These are phyloP conservation scores for Phaeosphaeria sp. DNA, from an alignment of 2,329 filamentous ascomycete genomes.

Conservation along the genomic window DNA sequence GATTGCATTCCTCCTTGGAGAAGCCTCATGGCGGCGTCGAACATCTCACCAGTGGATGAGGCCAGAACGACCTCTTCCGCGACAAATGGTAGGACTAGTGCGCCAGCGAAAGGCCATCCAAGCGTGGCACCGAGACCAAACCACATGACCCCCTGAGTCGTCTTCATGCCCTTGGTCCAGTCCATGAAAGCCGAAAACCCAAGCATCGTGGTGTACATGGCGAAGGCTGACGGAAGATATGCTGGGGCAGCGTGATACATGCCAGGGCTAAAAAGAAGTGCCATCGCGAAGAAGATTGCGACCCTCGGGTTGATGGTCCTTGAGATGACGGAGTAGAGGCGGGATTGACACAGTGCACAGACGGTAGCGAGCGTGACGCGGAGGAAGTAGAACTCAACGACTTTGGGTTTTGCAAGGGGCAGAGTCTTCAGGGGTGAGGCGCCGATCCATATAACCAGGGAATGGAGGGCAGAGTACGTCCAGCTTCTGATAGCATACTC, in stretches of 20 bases:
- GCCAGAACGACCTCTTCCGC: constrained; percentile 74
- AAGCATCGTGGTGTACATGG: constrained; percentile 92
- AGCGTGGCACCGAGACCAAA: constrained; percentile 85
- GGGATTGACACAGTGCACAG: constrained; percentile 82
- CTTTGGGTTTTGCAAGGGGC: constrained; percentile 49
- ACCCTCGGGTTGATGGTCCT: constrained; percentile 81
- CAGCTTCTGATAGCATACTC: constrained; percentile 95
- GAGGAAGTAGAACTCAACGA: constrained; percentile 83
- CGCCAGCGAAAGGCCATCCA: constrained; percentile 93
- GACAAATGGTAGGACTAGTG: constrained; percentile 80
- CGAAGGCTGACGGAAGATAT: constrained; percentile 91
- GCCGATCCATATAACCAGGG: constrained; percentile 71
- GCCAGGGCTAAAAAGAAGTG: constrained; percentile 80
- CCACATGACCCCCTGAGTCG: constrained; percentile 85
- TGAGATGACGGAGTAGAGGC: constrained; percentile 80
- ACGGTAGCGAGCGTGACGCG: constrained; percentile 75
- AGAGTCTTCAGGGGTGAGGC: constrained; percentile 57
- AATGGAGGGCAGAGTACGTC: constrained; percentile 86
- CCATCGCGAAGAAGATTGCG: constrained; percentile 72
- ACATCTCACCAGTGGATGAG: constrained; percentile 61
- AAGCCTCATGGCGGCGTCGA: constrained; percentile 67
- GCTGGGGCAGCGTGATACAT: constrained; percentile 92
- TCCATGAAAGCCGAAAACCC: constrained; percentile 91
- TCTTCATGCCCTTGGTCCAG: constrained; percentile 80
- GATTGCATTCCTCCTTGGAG: constrained; percentile 72